Evolutionary conservation across 2,329 filamentous ascomycete genomes (phyloP).

Genomic region (Fusarium sp.): DNA sequence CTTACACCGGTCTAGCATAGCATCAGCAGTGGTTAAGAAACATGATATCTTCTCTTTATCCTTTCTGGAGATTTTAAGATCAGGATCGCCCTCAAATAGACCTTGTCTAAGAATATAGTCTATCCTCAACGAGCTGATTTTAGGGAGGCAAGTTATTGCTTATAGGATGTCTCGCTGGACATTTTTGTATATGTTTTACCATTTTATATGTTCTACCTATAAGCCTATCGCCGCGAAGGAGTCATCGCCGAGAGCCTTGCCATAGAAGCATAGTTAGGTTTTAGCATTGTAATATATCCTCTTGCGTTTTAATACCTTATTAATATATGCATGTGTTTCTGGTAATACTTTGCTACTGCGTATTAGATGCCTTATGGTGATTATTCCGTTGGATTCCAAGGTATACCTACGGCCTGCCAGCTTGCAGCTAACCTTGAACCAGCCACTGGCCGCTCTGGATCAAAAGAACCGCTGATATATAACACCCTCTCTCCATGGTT

Average conservation of each 20-base stretch:
- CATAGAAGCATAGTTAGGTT: not conserved
- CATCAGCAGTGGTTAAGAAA: not conserved
- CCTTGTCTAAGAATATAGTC: not conserved
- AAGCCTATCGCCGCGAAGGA: not conserved
- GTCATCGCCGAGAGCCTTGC: not conserved
- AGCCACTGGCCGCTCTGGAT: not conserved
- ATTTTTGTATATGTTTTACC: not conserved
- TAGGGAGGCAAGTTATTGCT: not conserved
- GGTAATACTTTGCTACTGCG: not conserved
- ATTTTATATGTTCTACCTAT: not conserved
- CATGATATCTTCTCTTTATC: not conserved
- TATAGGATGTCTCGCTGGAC: not conserved
- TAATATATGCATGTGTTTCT: not conserved
- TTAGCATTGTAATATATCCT: not conserved
- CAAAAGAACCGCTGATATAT: not conserved
- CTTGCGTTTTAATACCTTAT: not conserved
- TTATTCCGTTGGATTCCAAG: not conserved
- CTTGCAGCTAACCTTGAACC: not conserved
- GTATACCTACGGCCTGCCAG: not conserved
- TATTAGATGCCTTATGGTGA: no score
- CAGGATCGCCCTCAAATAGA: not conserved
- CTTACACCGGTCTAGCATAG: not conserved
- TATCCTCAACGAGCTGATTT: not conserved
- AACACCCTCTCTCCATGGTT: not conserved
- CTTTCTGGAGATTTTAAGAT: not conserved